Evolutionary conservation across 306 rosid species (phyloP), one percentile per base, ranked within the genome.

Genomic region (Castanea mollissima): DNA sequence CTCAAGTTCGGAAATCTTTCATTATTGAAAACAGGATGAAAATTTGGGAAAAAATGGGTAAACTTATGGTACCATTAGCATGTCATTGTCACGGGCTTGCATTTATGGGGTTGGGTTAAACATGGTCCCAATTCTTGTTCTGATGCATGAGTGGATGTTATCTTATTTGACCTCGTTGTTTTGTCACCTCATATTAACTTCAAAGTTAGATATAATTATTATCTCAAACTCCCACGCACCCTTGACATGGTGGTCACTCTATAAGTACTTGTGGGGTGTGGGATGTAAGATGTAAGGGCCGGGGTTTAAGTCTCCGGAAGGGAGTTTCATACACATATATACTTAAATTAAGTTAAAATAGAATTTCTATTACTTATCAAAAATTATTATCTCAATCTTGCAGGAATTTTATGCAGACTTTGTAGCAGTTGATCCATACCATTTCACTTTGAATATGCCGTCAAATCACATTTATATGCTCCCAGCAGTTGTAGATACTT

Each of bases 391-490:
- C 78, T 51, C 84, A 58, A 78, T 81, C 83, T 74, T 83, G 88
- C 94, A 95, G 98, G 98, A 95, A 86, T 90, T 90, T 84, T 95
- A 95, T 80, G 93, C 88, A 6, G 99, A 94, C 81, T 95, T 91
- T 74, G 88, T 95, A 79, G 95, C 99, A 3, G 68, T 83, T 71
- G 99, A 92, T 91, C 92, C 94, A 38, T 92, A 85, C 83, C 99
- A 95, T 85, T 95, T 91, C 90, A 87, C 92, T 80, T 81, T 95
- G 84, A 90, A 95, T 67, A 71, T 95, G 69, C 87, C 91, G 60
- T 86, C 97, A 78, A 92, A 88, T 85, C 90, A 89, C 84, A 56
- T 82, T 38, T 93, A 95, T 79, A 95, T 95, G 94, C 95, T 95
- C 55, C 99, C 99, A 58, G 98, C 99, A 57, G 87, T 90, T 77